Conservation (phyloP, 352 stramenopile genomes). For the Phytophthora kernoviae region DNA sequence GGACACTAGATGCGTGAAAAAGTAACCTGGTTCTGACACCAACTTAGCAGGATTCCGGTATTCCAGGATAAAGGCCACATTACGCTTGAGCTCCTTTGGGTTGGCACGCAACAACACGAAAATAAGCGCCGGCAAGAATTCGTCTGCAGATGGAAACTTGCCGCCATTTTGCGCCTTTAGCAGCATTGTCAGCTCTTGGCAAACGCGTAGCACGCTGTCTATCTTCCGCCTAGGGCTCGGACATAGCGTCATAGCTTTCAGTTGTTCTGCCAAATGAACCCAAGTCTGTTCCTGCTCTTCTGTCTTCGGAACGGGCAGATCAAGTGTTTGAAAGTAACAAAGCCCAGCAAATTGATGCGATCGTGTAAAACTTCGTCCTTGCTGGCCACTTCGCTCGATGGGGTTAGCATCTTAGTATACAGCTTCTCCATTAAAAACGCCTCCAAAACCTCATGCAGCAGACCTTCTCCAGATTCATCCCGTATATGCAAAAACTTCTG, state of each 20-base stretch:
- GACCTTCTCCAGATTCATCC: conserved; percentile 46
- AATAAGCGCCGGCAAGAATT: conserved; percentile 93
- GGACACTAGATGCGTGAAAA: conserved; percentile 91
- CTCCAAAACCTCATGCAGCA: conserved; percentile 80
- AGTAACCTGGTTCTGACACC: conserved; percentile 91
- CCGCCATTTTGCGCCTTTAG: conserved; percentile 50
- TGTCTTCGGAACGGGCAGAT: conserved; percentile 58
- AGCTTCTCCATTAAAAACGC: conserved; percentile 93
- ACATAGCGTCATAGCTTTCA: conserved; percentile 52
- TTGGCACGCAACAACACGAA: conserved; percentile 89
- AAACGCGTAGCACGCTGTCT: conserved; percentile 76
- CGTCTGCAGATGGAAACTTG: conserved; percentile 86
- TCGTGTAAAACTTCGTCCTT: conserved; percentile 66
- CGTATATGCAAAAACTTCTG: conserved; percentile 35
- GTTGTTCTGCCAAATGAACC: conserved; percentile 44
- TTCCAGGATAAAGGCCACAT: conserved; percentile 87
- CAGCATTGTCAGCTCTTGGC: conserved; percentile 72
- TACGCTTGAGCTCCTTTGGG: conserved; percentile 80
- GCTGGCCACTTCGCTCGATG: conserved; percentile 36
- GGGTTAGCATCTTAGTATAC: conserved; percentile 69
- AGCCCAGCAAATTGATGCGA: conserved; percentile 75
- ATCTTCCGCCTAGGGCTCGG: conserved; percentile 87
- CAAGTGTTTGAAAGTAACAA: conserved; percentile 86
- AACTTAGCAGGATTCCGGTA: conserved; percentile 75
- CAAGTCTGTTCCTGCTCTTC: conserved; percentile 46